Conservation (phyloP, 208 protist species). For the Acanthamoeba lenticulata region DNA sequence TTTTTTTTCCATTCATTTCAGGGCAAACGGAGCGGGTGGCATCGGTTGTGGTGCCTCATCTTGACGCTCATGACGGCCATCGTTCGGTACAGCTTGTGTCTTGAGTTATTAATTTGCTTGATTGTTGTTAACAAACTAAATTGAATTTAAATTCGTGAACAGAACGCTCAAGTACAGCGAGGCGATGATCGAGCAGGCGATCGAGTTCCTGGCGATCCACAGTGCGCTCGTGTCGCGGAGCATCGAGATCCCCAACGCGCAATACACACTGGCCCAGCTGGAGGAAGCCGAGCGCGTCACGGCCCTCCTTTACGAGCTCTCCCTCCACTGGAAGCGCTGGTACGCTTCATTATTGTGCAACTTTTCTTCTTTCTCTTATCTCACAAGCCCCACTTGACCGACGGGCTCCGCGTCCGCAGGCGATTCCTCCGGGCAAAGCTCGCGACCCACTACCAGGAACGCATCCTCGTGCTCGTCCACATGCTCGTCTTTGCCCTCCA, state of each 20-base stretch:
- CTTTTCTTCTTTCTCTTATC: too few species aligned
- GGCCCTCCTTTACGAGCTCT: constrained; percentile 34
- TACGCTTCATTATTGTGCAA: too few species aligned
- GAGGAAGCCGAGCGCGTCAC: constrained; percentile 37
- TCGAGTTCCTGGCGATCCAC: constrained; percentile 48
- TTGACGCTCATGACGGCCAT: constrained; percentile 8
- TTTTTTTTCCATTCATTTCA: background rate
- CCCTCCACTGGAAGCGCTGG: constrained; percentile 39
- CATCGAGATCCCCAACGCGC: background rate
- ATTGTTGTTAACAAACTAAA: background rate
- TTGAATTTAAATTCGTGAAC: background rate
- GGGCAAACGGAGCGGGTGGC: constrained; percentile 16
- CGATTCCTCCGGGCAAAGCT: background rate
- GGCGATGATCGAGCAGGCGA: background rate
- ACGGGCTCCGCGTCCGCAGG: too few species aligned
- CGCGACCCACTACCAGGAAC: background rate
- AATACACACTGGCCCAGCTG: constrained; percentile 7
- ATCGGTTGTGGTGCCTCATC: constrained; percentile 32
- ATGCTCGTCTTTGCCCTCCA: background rate
- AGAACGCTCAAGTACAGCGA: constrained; percentile 1
- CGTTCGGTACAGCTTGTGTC: background rate
- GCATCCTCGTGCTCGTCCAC: background rate
- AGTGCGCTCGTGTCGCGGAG: background rate
- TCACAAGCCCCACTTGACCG: too few species aligned
- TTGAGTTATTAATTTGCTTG: too few species aligned